These are phyloP conservation scores for Daldinia vernicosa DNA, from an alignment of 495 filamentous ascomycete genomes.

Conservation along the genomic window DNA sequence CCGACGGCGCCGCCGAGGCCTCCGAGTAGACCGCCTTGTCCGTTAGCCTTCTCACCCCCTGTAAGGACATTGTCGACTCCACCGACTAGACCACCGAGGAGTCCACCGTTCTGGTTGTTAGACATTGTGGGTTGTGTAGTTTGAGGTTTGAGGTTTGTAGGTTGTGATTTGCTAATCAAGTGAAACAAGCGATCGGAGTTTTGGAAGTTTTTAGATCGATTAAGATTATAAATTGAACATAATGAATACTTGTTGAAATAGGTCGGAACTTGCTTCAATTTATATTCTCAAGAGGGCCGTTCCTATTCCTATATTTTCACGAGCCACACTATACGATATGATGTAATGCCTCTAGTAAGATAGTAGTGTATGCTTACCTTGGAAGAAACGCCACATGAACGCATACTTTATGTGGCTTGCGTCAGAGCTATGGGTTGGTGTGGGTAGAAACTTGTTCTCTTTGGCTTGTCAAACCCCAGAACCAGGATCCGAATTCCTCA, in stretches of 20 bases:
- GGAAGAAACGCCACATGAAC: conserved; percentile 35
- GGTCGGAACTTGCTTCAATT: background rate
- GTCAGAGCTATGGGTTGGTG: conserved; percentile 28
- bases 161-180: background rate
- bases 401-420: conserved; percentile 39
- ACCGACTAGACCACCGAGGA: conserved; percentile 53
- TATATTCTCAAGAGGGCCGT: background rate
- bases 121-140: conserved; percentile 39
- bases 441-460: conserved; percentile 47
- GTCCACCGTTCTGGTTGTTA: conserved; percentile 48
- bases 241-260: background rate
- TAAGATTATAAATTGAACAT: background rate
- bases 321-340: conserved; percentile 33
- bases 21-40: conserved; percentile 54
- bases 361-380: conserved; percentile 22
- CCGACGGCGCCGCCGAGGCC: conserved; percentile 43
- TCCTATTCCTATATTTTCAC: conserved; percentile 1
- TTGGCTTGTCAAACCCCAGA: conserved; percentile 11
- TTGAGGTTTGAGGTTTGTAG: conserved; percentile 3
- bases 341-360: conserved; percentile 30
- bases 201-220: background rate
- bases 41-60: conserved; percentile 52
- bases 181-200: background rate
- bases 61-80: conserved; percentile 54
- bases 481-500: conserved; percentile 14